Conservation (phyloP, 805 yeast species). For the Clavispora carvajalis region DNA sequence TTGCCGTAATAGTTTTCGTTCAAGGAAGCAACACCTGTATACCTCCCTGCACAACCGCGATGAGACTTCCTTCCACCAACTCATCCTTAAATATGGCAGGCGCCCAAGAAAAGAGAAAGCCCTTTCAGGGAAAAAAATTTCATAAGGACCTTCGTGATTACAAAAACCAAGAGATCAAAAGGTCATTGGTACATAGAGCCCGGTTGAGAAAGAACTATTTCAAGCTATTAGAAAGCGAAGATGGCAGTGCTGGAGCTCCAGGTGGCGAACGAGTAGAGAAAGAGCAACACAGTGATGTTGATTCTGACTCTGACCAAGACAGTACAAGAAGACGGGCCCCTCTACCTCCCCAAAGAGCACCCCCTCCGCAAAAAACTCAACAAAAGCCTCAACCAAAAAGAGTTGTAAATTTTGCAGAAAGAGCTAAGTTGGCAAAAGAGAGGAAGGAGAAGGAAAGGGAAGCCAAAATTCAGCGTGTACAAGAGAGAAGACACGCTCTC, state of each 20-base stretch:
- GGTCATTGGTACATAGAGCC: constrained; percentile 73
- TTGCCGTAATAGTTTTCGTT: neutral
- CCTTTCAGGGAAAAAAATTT: constrained; percentile 22
- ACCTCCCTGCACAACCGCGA: constrained; percentile 1
- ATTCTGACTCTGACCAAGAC: constrained; percentile 12
- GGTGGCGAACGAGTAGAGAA: constrained; percentile 2
- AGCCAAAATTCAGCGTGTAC: constrained; percentile 35
- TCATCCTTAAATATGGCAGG: constrained; percentile 10
- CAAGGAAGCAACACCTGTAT: neutral
- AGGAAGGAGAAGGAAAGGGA: constrained; percentile 40
- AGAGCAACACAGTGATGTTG: constrained; percentile 6
- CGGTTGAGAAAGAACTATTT: constrained; percentile 76
- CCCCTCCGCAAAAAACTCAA: constrained; percentile 1
- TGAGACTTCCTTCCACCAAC: neutral
- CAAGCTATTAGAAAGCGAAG: constrained; percentile 72
- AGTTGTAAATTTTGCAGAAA: constrained; percentile 37
- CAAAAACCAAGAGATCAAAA: constrained; percentile 62
- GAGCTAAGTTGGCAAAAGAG: constrained; percentile 41
- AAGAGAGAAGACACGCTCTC: constrained; percentile 29
- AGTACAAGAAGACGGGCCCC: constrained; percentile 23
- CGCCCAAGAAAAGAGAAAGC: constrained; percentile 15
- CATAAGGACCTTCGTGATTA: constrained; percentile 33
- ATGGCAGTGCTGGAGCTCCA: constrained; percentile 34
- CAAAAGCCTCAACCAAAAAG: constrained; percentile 1
- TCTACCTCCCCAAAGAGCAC: constrained; percentile 10